Evolutionary conservation across 495 filamentous ascomycete species (phyloP), one percentile per base, ranked within the genome.

Genomic region (Penicillium canariense): DNA sequence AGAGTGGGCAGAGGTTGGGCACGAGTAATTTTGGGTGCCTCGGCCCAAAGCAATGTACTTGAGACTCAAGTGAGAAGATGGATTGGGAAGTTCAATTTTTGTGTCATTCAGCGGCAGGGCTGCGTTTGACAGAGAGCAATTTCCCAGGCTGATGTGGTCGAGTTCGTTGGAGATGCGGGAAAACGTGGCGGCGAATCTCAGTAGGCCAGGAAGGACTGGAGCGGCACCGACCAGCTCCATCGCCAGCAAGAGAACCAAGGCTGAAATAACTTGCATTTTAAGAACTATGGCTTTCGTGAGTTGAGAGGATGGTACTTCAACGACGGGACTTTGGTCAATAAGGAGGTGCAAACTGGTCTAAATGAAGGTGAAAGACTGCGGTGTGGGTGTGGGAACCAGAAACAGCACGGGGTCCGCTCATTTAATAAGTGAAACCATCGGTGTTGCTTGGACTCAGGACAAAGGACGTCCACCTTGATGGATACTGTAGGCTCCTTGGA

Each of bases 11-110:
- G 59, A 50, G 12, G 60, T 49, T 8, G 61, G 52, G 66, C 88
- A 91, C 23, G 81, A 87, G 74, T 91, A 91, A 75, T 91, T 91
- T 61, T 91, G 88, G 55, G 86, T 84, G 48, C 88, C 88, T 28
- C 84, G 84, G 58, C 87, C 88, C 48, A 90, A 53, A 48, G 78
- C 81, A 58, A 90, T 77, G 65, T 81, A 79, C 67, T 82, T 80
- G 50, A 90, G 76, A 11, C 63, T 69, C 31, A 82, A 55, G 49
- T 67, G 68, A 10, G 68, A 28, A 10, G 70, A 66, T 4, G 84
- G 83, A 0, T 59, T 28, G 6, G 78, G 72, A 14, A 89, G 77
- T 2, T 53, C 25, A 7, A 42, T 34, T 11, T 57, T 52, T 5
- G 68, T 66, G 15, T 58, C 34, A 20, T 60, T 56, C 2, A 68